Evolutionary conservation across 768 basidiomycete species (phyloP).

Genomic region (Tulasnella sp.): DNA sequence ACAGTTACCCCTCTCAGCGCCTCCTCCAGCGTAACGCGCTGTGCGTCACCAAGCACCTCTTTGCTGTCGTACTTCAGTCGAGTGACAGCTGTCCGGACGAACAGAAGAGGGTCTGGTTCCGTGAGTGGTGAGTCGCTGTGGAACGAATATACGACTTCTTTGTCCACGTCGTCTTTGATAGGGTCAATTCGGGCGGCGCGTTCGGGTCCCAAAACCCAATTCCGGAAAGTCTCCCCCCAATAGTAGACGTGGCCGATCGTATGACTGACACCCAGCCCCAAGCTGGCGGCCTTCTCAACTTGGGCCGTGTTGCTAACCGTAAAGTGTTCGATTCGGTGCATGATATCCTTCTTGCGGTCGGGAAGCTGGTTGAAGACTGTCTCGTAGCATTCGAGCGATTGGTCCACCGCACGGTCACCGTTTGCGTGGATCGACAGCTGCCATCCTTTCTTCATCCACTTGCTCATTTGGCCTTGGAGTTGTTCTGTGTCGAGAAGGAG

Average conservation of each 20-base stretch:
- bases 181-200: slow-evolving; percentile 15
- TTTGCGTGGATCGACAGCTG: background rate
- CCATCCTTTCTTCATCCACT: slow-evolving; percentile 2
- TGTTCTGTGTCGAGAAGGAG: background rate
- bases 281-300: background rate
- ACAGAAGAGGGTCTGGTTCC: background rate
- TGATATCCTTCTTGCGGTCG: background rate
- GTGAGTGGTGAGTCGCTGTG: slow-evolving; percentile 16
- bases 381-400: background rate
- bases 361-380: background rate
- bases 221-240: slow-evolving; percentile 5
- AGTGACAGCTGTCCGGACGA: slow-evolving; percentile 10
- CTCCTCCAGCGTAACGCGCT: background rate
- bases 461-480: background rate
- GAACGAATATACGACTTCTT: slow-evolving; percentile 3
- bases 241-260: slow-evolving; percentile 17
- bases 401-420: background rate
- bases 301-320: background rate
- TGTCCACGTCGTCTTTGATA: background rate
- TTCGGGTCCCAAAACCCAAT: background rate
- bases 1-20: background rate
- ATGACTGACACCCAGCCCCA: slow-evolving; percentile 21
- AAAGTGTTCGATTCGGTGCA: slow-evolving; percentile 15
- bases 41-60: background rate
- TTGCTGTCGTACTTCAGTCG: background rate